Evolutionary conservation across 176 grass and related monocot species (phyloP).

Genomic region (Eragrostis nindensis): DNA sequence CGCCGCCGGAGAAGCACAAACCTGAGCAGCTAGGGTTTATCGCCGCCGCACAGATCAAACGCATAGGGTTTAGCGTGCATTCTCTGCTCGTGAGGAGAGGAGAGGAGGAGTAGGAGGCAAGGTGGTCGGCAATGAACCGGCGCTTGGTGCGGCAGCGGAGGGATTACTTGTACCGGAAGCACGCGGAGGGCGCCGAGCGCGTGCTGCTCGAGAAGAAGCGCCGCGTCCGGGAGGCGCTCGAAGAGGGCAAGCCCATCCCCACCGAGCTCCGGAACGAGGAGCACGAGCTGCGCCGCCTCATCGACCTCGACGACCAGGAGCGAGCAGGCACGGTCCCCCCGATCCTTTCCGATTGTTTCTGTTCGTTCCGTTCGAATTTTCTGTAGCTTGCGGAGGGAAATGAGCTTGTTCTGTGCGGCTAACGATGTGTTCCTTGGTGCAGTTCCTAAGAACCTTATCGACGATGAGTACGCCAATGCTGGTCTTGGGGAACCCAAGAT

Average conservation of each 20-base stretch:
- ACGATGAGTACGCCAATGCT: slow-evolving; percentile 79
- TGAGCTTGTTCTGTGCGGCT: neutral
- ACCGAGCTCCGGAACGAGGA: slow-evolving; percentile 89
- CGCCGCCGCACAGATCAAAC: neutral
- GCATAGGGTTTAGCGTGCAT: slow-evolving; percentile 15
- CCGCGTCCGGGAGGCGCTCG: slow-evolving; percentile 70
- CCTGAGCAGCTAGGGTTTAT: slow-evolving; percentile 30
- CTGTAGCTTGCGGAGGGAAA: neutral
- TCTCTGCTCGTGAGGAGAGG: neutral
- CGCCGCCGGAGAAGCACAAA: slow-evolving; percentile 9
- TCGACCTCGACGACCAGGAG: slow-evolving; percentile 83
- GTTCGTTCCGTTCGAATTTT: neutral
- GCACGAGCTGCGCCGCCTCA: slow-evolving; percentile 62
- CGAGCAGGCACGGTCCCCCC: slow-evolving; percentile 41
- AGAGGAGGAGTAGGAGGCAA: neutral
- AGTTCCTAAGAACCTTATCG: slow-evolving; percentile 72
- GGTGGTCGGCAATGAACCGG: slow-evolving; percentile 61
- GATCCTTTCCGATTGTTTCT: neutral
- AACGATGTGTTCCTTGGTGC: neutral
- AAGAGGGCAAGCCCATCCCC: slow-evolving; percentile 87
- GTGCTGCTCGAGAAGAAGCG: slow-evolving; percentile 94
- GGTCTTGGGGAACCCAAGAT: slow-evolving; percentile 69
- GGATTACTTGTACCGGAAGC: slow-evolving; percentile 83
- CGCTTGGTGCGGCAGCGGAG: slow-evolving; percentile 49
- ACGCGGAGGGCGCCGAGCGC: slow-evolving; percentile 74